phyloP scores from a whole-genome alignment of 345 rosid species.

The Heritiera fomes region DNA sequence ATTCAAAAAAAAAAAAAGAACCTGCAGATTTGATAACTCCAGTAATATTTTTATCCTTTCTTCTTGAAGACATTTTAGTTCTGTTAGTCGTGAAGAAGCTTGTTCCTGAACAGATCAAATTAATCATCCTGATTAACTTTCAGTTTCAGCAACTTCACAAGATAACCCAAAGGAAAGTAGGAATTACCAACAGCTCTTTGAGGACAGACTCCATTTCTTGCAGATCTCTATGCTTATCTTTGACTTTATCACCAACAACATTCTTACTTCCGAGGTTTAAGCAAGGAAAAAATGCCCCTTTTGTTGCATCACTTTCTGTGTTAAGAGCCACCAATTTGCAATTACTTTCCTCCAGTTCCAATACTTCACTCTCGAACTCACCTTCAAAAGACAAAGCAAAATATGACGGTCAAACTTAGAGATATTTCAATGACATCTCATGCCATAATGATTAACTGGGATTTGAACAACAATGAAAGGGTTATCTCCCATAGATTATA shows the following conservation, averaged over 20 bases:
- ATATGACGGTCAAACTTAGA: not conserved
- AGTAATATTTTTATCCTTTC: conserved; percentile 69
- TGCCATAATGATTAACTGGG: not conserved
- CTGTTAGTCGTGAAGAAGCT: conserved; percentile 63
- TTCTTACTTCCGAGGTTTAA: conserved; percentile 64
- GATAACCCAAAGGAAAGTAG: conserved; percentile 21
- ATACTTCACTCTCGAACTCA: conserved; percentile 65
- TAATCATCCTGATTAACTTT: conserved; percentile 19
- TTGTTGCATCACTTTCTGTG: conserved; percentile 81
- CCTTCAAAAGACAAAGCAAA: conserved; percentile 49
- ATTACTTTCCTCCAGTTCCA: conserved; percentile 67
- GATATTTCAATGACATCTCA: conserved; percentile 20
- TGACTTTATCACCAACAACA: conserved; percentile 55
- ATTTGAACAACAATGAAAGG: not conserved
- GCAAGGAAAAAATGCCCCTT: conserved; percentile 74
- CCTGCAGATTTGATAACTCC: conserved; percentile 67
- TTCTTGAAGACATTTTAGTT: conserved; percentile 71
- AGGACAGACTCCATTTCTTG: conserved; percentile 74
- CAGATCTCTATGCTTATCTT: conserved; percentile 71
- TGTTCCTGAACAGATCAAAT: conserved; percentile 57
- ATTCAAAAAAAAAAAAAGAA: conserved; percentile 31
- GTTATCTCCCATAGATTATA: not conserved
- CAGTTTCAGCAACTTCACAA: conserved; percentile 26
- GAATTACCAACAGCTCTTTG: conserved; percentile 65
- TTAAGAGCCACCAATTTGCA: conserved; percentile 65